Percentiles rank a stretch among this genome's conserved stretches.
Conservation (phyloP, 305 asterid species). For the Ruellia speciosa region DNA sequence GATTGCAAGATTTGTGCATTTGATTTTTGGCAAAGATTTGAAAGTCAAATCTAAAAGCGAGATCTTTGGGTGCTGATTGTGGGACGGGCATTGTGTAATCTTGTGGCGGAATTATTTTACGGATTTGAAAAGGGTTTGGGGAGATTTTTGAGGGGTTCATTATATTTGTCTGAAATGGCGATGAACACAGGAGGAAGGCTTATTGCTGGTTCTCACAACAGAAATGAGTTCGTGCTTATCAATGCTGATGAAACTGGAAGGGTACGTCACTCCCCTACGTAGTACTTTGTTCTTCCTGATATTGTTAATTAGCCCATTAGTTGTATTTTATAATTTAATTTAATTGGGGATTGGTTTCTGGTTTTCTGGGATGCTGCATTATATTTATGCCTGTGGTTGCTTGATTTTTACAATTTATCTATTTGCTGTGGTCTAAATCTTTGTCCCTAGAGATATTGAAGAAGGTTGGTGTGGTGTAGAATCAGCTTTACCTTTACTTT, state of each 20-base stretch:
- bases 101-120: conserved; percentile 25
- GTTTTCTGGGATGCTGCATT: not conserved
- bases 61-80: conserved; percentile 20
- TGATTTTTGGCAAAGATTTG: not conserved
- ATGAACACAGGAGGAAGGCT: conserved; percentile 83
- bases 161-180: conserved; percentile 32
- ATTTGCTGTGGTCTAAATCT: too few relatives aligned
- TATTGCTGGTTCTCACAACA: conserved; percentile 82
- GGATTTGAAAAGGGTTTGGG: conserved; percentile 20
- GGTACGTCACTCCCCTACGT: conserved; percentile 42
- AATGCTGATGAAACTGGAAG: conserved; percentile 82
- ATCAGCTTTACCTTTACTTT: too few relatives aligned
- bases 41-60: conserved; percentile 10
- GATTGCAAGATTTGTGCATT: conserved; percentile 7
- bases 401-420: not conserved
- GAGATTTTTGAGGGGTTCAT: not conserved
- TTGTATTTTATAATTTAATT: too few relatives aligned
- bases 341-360: not conserved
- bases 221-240: conserved; percentile 71
- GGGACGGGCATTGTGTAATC: conserved; percentile 11
- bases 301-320: too few relatives aligned
- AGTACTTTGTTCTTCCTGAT: not conserved
- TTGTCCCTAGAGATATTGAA: too few relatives aligned
- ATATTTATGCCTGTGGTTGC: not conserved
- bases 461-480: too few relatives aligned